Evolutionary conservation across 768 basidiomycete genomes (phyloP).

Genomic region (Pleurotus sapidus): DNA sequence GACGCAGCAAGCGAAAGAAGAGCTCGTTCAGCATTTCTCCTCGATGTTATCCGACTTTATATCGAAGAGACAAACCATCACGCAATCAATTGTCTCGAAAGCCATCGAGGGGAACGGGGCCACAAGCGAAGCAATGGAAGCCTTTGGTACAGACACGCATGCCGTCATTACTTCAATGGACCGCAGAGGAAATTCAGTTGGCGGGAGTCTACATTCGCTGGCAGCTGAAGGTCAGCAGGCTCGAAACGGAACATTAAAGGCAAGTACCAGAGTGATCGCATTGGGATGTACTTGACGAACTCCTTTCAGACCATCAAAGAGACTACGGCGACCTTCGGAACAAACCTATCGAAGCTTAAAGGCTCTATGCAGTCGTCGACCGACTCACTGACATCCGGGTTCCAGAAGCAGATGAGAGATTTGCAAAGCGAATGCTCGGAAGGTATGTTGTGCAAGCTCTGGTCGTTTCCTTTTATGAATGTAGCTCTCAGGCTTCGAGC

Average conservation of each 20-base stretch:
- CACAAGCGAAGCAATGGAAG: slow-evolving; percentile 46
- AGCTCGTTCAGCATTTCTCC: slow-evolving; percentile 74
- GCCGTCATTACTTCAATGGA: slow-evolving; percentile 39
- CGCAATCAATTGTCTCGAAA: slow-evolving; percentile 53
- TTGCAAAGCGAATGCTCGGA: slow-evolving; percentile 41
- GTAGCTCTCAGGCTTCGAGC: slow-evolving; percentile 52
- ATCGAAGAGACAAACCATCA: slow-evolving; percentile 59
- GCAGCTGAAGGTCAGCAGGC: slow-evolving; percentile 49
- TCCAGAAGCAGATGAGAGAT: slow-evolving; percentile 45
- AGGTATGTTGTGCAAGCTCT: slow-evolving; percentile 30
- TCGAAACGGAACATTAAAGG: slow-evolving; percentile 61
- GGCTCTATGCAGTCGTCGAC: slow-evolving; percentile 42
- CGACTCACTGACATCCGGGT: slow-evolving; percentile 46
- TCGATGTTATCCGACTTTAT: slow-evolving; percentile 70
- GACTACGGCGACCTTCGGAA: slow-evolving; percentile 36
- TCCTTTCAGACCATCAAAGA: slow-evolving; percentile 36
- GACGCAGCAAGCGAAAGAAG: slow-evolving; percentile 66
- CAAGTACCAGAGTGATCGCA: slow-evolving; percentile 19
- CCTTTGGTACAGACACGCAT: slow-evolving; percentile 45
- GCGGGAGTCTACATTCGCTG: slow-evolving; percentile 38
- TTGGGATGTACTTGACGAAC: slow-evolving; percentile 4
- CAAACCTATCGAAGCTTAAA: slow-evolving; percentile 43
- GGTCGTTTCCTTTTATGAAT: not conserved
- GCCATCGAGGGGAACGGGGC: slow-evolving; percentile 55
- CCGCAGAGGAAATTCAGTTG: slow-evolving; percentile 38